Base-by-base conservation (phyloP, 2,329 filamentous ascomycete species). In the Calonectria crousiana region DNA sequence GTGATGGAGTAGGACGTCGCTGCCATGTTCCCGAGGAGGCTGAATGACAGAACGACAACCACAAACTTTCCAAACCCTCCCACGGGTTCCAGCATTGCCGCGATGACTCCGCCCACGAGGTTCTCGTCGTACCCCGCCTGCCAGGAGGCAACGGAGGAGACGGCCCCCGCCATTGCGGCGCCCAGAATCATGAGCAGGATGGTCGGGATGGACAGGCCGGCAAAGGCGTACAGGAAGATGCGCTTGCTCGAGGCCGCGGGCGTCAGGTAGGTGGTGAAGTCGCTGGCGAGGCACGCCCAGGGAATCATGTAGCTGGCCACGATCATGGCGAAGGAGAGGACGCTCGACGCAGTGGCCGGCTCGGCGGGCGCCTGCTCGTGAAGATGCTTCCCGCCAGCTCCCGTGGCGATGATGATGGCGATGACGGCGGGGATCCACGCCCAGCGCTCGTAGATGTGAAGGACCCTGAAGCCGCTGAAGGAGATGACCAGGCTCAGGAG, bases 231-330 rank as follows among this genome's bases (percentile, higher is more conserved):
- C 3, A 83, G 65, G 51, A 90, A 89, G 71, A 91, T 75, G 20
- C 75, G 71, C 58, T 65, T 69, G 67, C 66, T 70, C 4, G 71
- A 51, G 1, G 85, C 87, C 23, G 85, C 84, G 4, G 89, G 89
- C 60, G 86, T 84, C 69, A 86, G 83, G 71, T 87, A 87, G 1
- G 84, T 84, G 3, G 83, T 83, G 68, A 87, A 87, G 73, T 87
- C 86, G 66, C 82, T 84, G 8, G 84, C 83, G 36, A 86, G 82
- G 6, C 85, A 86, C 3, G 86, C 87, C 85, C 88, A 92, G 0
- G 90, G 89, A 2, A 92, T 85, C 84, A 91, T 88, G 78, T 89
- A 91, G 0, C 88, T 88, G 0, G 90, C 89, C 10, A 92, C 86
- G 52, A 91, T 85, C 79, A 88, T 88, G 28, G 85, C 89, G 67